phyloP scores from a whole-genome alignment of 2,329 filamentous ascomycete genomes.

The Fusarium foetens region DNA sequence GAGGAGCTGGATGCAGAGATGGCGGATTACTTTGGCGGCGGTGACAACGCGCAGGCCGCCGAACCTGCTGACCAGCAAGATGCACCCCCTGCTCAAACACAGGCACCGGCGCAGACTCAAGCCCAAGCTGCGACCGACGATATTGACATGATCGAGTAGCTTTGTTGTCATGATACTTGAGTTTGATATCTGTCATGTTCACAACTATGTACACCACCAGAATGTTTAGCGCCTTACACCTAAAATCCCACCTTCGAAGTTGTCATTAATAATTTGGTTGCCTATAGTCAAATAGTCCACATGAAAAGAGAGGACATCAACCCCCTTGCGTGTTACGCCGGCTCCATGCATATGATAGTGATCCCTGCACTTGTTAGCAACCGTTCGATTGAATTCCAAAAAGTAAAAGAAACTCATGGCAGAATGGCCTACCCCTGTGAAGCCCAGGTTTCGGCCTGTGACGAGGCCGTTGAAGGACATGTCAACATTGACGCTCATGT shows the following conservation, averaged over 20 bases:
- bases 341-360: slow-evolving; percentile 41
- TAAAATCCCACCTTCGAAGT: slow-evolving; percentile 35
- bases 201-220: slow-evolving; percentile 42
- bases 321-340: slow-evolving; percentile 29
- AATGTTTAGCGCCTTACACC: slow-evolving; percentile 37
- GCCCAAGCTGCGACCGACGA: slow-evolving; percentile 59
- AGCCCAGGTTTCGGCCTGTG: slow-evolving; percentile 40
- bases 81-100: slow-evolving; percentile 44
- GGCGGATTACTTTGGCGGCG: slow-evolving; percentile 85
- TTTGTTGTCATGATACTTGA: slow-evolving; percentile 18
- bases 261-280: slow-evolving; percentile 9
- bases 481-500: slow-evolving; percentile 41
- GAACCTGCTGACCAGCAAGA: slow-evolving; percentile 43
- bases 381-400: not conserved
- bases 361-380: slow-evolving; percentile 32
- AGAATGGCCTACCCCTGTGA: slow-evolving; percentile 35
- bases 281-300: not conserved
- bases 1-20: slow-evolving; percentile 97
- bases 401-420: not conserved
- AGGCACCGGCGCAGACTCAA: slow-evolving; percentile 20
- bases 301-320: not conserved
- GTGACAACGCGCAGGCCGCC: slow-evolving; percentile 51
- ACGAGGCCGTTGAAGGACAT: slow-evolving; percentile 42
- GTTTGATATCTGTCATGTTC: slow-evolving; percentile 10
- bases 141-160: slow-evolving; percentile 76